Evolutionary conservation across 495 filamentous ascomycete species (phyloP).

Genomic region (Pseudoneurospora amorphoporcata): DNA sequence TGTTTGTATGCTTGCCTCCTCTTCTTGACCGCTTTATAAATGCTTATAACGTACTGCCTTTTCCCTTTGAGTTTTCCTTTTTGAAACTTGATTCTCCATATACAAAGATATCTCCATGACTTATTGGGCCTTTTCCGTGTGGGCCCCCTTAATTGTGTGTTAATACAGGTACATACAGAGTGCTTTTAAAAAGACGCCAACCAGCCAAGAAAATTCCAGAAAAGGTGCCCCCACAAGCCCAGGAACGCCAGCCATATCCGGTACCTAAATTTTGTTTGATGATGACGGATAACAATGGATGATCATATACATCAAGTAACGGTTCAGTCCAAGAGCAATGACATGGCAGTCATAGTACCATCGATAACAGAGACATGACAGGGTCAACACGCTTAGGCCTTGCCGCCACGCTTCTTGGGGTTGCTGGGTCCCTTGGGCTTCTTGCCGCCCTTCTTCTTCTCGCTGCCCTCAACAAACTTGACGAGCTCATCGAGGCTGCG

Average conservation of each 20-base stretch:
- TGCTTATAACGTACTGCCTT: background rate
- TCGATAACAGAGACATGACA: background rate
- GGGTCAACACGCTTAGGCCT: constrained; percentile 1
- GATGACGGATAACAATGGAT: background rate
- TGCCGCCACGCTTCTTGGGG: constrained; percentile 54
- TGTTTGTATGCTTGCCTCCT: background rate
- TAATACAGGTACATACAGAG: background rate
- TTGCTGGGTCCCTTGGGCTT: constrained; percentile 59
- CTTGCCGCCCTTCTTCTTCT: constrained; percentile 38
- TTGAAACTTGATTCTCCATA: background rate
- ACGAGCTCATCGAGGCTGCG: constrained; percentile 17
- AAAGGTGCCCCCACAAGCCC: background rate
- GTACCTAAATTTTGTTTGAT: background rate
- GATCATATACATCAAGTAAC: background rate
- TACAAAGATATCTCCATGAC: background rate
- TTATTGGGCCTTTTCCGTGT: background rate
- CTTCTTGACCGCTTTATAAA: background rate
- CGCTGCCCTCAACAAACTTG: constrained; percentile 12
- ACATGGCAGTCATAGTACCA: background rate
- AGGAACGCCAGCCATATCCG: background rate
- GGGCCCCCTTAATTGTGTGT: background rate
- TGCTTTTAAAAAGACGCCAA: background rate
- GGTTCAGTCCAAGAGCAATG: background rate
- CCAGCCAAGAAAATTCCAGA: background rate
- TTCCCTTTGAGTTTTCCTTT: background rate